Evolutionary conservation across 2,329 filamentous ascomycete species (phyloP).

Genomic region (Colletotrichum tabaci): DNA sequence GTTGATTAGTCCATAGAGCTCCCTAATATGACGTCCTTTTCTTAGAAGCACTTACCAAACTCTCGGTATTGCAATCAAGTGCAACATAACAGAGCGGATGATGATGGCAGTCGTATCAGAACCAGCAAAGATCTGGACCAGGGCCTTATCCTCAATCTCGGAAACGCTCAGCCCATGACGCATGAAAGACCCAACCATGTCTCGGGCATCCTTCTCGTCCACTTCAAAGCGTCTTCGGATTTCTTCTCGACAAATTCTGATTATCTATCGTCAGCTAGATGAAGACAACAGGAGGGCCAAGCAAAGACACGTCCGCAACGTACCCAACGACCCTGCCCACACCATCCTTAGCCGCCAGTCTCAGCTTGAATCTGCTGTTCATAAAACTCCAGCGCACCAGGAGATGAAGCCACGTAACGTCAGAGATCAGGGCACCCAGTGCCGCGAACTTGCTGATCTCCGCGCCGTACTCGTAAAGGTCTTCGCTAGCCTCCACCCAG

Average conservation of each 20-base stretch:
- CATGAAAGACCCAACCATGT: constrained; percentile 54
- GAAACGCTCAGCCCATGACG: constrained; percentile 52
- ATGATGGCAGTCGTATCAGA: constrained; percentile 68
- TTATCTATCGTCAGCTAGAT: not conserved
- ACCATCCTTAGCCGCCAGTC: constrained; percentile 2
- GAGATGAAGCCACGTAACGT: constrained; percentile 10
- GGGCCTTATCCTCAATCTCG: constrained; percentile 50
- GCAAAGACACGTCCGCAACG: constrained; percentile 6
- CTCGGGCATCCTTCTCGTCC: constrained; percentile 10
- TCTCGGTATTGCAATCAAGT: constrained; percentile 61
- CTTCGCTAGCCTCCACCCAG: constrained; percentile 57
- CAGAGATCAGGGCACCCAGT: constrained; percentile 33
- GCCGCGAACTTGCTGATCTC: not conserved
- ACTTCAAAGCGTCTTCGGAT: constrained; percentile 12
- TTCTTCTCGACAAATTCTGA: not conserved
- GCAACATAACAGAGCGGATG: constrained; percentile 63
- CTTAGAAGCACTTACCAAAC: constrained; percentile 1
- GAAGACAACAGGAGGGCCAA: constrained; percentile 2
- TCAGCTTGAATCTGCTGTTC: constrained; percentile 4
- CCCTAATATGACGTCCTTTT: constrained; percentile 31
- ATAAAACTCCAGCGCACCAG: not conserved
- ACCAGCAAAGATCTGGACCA: constrained; percentile 47
- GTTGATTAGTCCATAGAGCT: not conserved
- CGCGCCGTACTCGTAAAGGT: constrained; percentile 55
- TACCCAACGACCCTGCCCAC: constrained; percentile 32